Evolutionary conservation across 2,329 filamentous ascomycete species (phyloP), one percentile per base, ranked within the genome.

Genomic region (Aspergillus spinulosporus): DNA sequence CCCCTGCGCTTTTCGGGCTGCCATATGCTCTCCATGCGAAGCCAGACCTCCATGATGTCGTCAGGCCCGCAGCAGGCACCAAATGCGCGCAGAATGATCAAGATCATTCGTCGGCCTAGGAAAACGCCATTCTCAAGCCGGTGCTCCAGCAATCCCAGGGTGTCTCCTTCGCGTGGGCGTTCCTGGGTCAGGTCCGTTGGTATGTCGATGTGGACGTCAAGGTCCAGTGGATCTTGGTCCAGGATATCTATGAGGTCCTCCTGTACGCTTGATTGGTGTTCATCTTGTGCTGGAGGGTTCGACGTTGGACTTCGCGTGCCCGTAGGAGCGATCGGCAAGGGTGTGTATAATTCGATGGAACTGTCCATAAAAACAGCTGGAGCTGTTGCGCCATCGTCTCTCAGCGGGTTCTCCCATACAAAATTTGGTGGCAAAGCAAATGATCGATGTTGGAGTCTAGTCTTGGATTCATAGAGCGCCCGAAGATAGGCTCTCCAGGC

Each of bases 401-500:
- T 57, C 15, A 73, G 54, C 8, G 71, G 69, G 37, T 71, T 73
- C 48, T 72, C 68, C 69, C 69, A 71, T 9, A 49, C 47, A 44
- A 65, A 61, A 29, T 53, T 58, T 21, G 45, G 58, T 11, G 58
- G 50, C 26, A 62, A 62, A 28, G 54, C 42, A 31, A 58, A 49
- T 11, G 58, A 52, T n/a, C 59, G 59, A 37, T 61, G 63, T 36
- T 62, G 58, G 8, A 67, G 54, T 56, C 69, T 66, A n/a, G 62
- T 57, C 42, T 66, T 68, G 2, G 73, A 73, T 54, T 74, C 68
- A 44, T 71, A 66, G 21, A 78, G 62, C 29, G 71, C 73, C 48
- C 69, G 68, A 29, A 88, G 75, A 60, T 92, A 85, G 0, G 88
- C 83, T 6, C 78, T 71, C 80, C 89, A 88, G 8, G 91, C 84